Evolutionary conservation across 805 yeast species (phyloP), one percentile per base, ranked within the genome.

Genomic region (Komagataella ulmi): DNA sequence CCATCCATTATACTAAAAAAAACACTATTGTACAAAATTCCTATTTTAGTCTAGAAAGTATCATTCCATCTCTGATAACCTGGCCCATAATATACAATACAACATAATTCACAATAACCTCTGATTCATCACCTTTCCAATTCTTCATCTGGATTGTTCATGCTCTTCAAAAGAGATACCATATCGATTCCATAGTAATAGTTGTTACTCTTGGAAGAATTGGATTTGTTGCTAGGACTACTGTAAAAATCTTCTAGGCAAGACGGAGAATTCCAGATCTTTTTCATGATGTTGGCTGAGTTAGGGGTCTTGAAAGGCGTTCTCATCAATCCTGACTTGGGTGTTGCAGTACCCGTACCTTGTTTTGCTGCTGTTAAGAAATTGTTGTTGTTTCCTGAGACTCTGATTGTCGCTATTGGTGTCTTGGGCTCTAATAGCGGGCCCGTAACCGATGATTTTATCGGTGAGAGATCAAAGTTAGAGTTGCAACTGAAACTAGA

Each of bases 401-500:
- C 40, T 8, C 17, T 46, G 24, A 46, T 36, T 18, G 44, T 36
- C 5, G 43, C 21, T 8, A 58, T 76, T 14, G 85, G 86, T 4
- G 85, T 79, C 49, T 79, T 63, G 12, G 88, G 86, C 62, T 80
- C 85, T 49, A 81, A 66, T 46, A 81, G 64, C 5, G 87, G 86
- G 1, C 86, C 87, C 3, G 84, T 76, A 53, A 79, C 83, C 52
- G 72, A 71, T 5, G 75, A 68, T 55, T 78, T 71, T 47, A 79
- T 60, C 7, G 88, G 88, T 21, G 83, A 78, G 18, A 82, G 63
- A 58, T 82, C 87, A 55, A 81, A 73, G 59, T 77, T 81, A 23
- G 84, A 78, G 56, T 73, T 76, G 58, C 85, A 79, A 61, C 83
- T 80, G 64, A 82, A 82, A 10, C 85, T 79, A 21, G 85, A 80